Evolutionary conservation across 164 flowering plant species (phyloP).

Genomic region (Protea cynaroides): DNA sequence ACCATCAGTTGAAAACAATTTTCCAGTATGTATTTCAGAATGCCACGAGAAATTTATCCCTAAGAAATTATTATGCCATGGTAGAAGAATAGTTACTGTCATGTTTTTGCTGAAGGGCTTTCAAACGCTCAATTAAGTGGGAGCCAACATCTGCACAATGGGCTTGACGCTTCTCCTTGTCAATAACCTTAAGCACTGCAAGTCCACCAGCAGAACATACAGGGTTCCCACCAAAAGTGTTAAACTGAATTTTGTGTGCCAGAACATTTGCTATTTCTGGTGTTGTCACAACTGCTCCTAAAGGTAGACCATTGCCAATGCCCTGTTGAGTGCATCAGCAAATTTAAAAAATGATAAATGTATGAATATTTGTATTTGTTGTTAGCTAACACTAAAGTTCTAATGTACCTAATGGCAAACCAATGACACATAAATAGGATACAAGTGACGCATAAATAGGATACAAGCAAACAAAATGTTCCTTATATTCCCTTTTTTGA

Average conservation of each 20-base stretch:
- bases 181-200: conserved; percentile 86
- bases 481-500: neutral
- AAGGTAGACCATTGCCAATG: conserved; percentile 93
- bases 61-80: conserved; percentile 1
- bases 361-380: neutral
- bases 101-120: conserved; percentile 62
- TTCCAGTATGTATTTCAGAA: neutral
- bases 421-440: neutral
- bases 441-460: neutral
- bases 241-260: conserved; percentile 88
- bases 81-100: conserved; percentile 50
- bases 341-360: conserved; percentile 2
- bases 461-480: no score
- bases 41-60: neutral
- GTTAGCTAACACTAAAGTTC: neutral
- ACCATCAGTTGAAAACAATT: neutral
- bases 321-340: conserved; percentile 48
- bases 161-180: conserved; percentile 82
- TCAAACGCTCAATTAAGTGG: conserved; percentile 69
- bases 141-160: conserved; percentile 89
- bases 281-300: conserved; percentile 96
- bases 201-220: conserved; percentile 96
- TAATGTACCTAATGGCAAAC: neutral
- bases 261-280: conserved; percentile 88
- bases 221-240: conserved; percentile 98